A percentile compares a stretch with the other conserved stretches of the same genome.
Evolutionary conservation across 495 filamentous ascomycete genomes (phyloP).

Genomic region (Trichoderma erinaceum): DNA sequence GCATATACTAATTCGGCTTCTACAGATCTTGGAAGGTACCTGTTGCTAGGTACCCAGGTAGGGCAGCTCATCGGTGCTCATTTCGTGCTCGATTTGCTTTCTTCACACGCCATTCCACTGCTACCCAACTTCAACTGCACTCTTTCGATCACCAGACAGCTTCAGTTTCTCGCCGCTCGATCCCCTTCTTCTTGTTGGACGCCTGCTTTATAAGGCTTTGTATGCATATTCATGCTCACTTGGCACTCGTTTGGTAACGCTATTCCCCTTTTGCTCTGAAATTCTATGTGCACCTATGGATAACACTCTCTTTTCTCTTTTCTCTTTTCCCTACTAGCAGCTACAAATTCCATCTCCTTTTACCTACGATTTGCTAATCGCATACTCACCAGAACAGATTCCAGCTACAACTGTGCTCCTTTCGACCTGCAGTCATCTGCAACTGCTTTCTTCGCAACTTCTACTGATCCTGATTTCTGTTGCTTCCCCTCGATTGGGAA

Average conservation of each 20-base stretch:
- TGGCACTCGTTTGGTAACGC: background rate
- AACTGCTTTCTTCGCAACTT: background rate
- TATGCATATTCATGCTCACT: constrained; percentile 6
- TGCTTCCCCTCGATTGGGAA: background rate
- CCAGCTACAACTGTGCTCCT: background rate
- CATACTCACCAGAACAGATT: background rate
- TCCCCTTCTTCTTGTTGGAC: background rate
- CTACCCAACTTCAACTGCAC: background rate
- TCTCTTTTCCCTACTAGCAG: background rate
- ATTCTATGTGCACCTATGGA: background rate
- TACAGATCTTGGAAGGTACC: background rate
- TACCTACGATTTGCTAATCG: background rate
- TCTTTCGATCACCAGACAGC: background rate
- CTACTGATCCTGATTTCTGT: background rate
- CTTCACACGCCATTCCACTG: background rate
- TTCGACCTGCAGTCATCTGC: background rate
- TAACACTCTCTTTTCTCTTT: background rate
- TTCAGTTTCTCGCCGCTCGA: background rate
- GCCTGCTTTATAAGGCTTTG: background rate
- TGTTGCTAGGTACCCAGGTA: background rate
- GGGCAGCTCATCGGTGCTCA: constrained; percentile 3
- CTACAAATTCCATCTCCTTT: background rate
- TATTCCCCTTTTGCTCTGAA: too few species aligned
- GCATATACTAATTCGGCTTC: background rate
- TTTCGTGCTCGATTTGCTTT: background rate